phyloP scores from a whole-genome alignment of 2,329 filamentous ascomycete genomes.

The Ceratocystis harringtonii region DNA sequence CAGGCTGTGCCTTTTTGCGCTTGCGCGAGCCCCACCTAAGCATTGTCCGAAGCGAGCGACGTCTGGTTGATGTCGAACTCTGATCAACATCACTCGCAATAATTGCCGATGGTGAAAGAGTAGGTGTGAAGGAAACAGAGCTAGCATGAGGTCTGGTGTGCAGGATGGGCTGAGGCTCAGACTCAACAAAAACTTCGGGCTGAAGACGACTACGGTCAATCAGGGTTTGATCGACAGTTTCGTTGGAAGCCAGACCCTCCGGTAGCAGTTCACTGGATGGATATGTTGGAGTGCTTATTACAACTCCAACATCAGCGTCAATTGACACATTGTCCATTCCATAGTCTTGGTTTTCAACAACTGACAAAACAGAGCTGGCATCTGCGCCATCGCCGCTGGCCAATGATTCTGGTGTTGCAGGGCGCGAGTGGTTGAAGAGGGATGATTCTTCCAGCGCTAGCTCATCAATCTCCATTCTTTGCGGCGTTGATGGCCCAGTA shows the following conservation, averaged over 20 bases:
- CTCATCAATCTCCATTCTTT: not conserved
- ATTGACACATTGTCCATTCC: not conserved
- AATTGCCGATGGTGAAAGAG: constrained; percentile 12
- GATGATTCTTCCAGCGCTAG: not conserved
- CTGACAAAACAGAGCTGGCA: not conserved
- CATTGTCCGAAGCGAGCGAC: constrained; percentile 15
- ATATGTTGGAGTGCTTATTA: not conserved
- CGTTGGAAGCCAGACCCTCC: not conserved
- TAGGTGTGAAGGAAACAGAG: constrained; percentile 17
- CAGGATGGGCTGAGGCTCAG: not conserved
- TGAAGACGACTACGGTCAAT: not conserved
- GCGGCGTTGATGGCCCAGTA: not conserved
- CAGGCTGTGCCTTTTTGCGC: constrained; percentile 20
- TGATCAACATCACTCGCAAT: constrained; percentile 10
- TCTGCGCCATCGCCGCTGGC: not conserved
- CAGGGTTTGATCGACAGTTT: not conserved
- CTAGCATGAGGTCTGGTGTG: constrained; percentile 13
- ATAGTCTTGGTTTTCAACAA: not conserved
- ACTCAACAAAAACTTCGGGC: not conserved
- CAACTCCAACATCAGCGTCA: not conserved
- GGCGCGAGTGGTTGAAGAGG: not conserved
- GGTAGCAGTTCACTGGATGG: constrained; percentile 1
- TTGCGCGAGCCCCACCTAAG: constrained; percentile 20
- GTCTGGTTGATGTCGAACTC: constrained; percentile 7
- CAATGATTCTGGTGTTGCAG: not conserved